These are phyloP conservation scores for Alternaria novae-zelandiae DNA, from an alignment of 2,329 filamentous ascomycete genomes.

Conservation along the genomic window DNA sequence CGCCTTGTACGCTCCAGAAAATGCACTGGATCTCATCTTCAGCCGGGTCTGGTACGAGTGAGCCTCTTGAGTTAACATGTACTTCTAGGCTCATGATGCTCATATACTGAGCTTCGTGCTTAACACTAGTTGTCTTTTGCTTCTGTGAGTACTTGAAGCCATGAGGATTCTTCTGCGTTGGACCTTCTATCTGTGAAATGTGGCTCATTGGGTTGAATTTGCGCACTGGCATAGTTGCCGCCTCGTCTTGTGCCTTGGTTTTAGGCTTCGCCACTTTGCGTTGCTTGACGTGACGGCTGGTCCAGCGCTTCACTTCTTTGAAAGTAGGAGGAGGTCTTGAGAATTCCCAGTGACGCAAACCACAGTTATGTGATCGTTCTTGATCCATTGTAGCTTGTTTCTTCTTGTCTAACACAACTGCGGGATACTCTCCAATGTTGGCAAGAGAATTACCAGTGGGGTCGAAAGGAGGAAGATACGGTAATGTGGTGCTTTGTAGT, in stretches of 20 bases:
- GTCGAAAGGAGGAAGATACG: slow-evolving; percentile 82
- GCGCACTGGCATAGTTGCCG: slow-evolving; percentile 18
- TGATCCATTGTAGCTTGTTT: slow-evolving; percentile 61
- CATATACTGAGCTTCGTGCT: slow-evolving; percentile 92
- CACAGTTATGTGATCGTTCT: slow-evolving; percentile 64
- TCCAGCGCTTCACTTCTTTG: slow-evolving; percentile 74
- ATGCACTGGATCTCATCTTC: slow-evolving; percentile 87
- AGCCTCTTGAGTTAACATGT: slow-evolving; percentile 85
- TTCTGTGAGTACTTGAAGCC: slow-evolving; percentile 88
- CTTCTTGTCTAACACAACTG: slow-evolving; percentile 57
- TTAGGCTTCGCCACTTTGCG: slow-evolving; percentile 11
- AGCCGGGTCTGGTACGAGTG: slow-evolving; percentile 84
- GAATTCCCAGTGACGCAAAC: slow-evolving; percentile 78
- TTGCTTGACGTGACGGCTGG: slow-evolving; percentile 48
- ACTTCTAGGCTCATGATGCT: slow-evolving; percentile 93
- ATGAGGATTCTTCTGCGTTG: slow-evolving; percentile 81
- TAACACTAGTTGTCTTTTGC: slow-evolving; percentile 73
- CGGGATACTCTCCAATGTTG: slow-evolving; percentile 61
- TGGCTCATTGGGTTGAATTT: slow-evolving; percentile 28
- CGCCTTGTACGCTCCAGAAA: slow-evolving; percentile 87
- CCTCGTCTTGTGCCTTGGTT: slow-evolving; percentile 5
- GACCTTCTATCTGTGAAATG: slow-evolving; percentile 85
- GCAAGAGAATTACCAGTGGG: slow-evolving; percentile 63
- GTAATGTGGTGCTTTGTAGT: slow-evolving; percentile 74
- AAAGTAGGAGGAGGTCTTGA: slow-evolving; percentile 72